phyloP scores from a whole-genome alignment of 2,329 filamentous ascomycete species.

The Zalaria obscura region DNA sequence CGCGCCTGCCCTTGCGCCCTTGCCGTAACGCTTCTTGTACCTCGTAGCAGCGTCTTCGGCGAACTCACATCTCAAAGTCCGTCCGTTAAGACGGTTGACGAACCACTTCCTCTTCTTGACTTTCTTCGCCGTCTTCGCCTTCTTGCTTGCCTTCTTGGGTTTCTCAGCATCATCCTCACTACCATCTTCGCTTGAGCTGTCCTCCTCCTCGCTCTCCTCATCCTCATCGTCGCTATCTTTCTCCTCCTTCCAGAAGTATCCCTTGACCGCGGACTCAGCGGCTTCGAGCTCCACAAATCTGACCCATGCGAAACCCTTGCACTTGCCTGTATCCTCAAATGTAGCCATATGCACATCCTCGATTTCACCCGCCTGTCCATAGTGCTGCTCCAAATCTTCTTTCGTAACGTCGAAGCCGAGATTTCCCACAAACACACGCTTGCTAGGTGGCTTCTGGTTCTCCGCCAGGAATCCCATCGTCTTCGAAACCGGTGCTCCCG shows the following conservation, averaged over 20 bases:
- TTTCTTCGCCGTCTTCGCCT: conserved; percentile 24
- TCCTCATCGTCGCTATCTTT: conserved; percentile 33
- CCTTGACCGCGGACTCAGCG: conserved; percentile 63
- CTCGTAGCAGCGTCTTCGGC: conserved; percentile 79
- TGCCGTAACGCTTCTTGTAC: conserved; percentile 90
- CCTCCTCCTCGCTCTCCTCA: conserved; percentile 32
- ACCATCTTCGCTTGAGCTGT: conserved; percentile 20
- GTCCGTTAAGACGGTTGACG: conserved; percentile 70
- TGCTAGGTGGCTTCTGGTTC: conserved; percentile 50
- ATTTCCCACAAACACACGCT: conserved; percentile 67
- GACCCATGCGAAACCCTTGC: conserved; percentile 94
- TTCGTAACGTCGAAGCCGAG: conserved; percentile 43
- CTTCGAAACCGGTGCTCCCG: conserved; percentile 12
- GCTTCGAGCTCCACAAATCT: conserved; percentile 70
- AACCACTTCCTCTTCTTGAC: conserved; percentile 51
- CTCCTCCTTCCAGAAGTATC: conserved; percentile 57
- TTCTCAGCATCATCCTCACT: conserved; percentile 21
- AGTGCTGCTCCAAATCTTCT: conserved; percentile 68
- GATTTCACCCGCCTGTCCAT: conserved; percentile 71
- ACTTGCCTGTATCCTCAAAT: conserved; percentile 94
- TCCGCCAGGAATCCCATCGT: conserved; percentile 23
- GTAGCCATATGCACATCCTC: conserved; percentile 79
- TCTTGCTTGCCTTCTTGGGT: conserved; percentile 11
- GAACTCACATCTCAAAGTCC: conserved; percentile 76
- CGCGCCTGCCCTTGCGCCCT: conserved; percentile 27